Conservation (phyloP, 352 stramenopile species). For the Globisporangium mamillatum region DNA sequence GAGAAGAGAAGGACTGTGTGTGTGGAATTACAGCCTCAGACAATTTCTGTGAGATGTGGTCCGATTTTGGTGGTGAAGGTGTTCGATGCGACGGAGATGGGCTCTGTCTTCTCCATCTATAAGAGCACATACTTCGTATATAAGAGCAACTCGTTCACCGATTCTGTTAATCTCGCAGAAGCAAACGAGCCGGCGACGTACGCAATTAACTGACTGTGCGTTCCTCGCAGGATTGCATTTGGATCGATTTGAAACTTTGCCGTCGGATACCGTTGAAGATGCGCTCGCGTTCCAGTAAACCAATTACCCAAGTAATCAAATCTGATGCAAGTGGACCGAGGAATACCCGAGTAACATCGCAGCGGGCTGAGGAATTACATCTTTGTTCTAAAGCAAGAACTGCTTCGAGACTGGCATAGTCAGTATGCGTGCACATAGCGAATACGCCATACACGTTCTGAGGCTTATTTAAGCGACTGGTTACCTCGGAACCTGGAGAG, state of each 20-base stretch:
- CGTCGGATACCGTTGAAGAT: not conserved
- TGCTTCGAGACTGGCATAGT: no score
- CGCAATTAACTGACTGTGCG: not conserved
- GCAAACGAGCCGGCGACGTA: not conserved
- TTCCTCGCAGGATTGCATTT: not conserved
- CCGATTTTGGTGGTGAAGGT: not conserved
- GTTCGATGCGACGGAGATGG: not conserved
- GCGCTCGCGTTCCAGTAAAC: not conserved
- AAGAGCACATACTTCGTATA: not conserved
- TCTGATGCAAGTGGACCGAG: no score
- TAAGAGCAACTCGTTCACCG: not conserved
- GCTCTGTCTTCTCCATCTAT: not conserved
- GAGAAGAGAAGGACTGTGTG: not conserved
- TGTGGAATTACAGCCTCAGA: not conserved
- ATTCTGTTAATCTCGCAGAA: not conserved
- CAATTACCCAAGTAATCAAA: not conserved
- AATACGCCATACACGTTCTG: no score
- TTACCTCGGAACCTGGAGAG: not conserved
- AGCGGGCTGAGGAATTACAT: no score
- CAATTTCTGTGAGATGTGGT: not conserved
- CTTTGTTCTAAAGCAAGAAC: no score
- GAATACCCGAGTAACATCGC: no score
- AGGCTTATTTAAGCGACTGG: no score
- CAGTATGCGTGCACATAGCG: no score
- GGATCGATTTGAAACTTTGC: not conserved